Evolutionary conservation across 2,329 filamentous ascomycete genomes (phyloP), one percentile per base, ranked within the genome.

Genomic region (Xylariaceae sp.): DNA sequence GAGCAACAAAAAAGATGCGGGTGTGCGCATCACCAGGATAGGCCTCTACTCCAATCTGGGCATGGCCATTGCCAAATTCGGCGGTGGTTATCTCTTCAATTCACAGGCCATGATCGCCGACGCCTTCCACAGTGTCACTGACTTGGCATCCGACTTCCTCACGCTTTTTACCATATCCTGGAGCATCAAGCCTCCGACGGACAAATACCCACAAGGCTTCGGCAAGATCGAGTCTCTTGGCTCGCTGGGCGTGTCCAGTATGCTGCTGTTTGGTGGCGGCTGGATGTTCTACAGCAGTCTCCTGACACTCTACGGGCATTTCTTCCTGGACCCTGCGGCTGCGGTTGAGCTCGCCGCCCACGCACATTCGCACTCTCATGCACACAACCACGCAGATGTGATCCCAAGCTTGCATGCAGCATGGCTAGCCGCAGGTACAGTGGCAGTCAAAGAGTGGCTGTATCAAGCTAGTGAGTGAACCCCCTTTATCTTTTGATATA

Each of bases 151-250:
- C 46, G 94, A 99, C 68, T 80, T 99, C 60, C 83, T 96, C 68
- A 99, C 94, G 1, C 80, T 99, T 17, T 89, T 89, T 14, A 99
- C 94, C 10, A 91, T 99, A 42, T 92, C 91, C 17, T 96, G 89
- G 84, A 95, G 91, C 52, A 73, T 97, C 52, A 90, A 87, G 62
- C 86, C 89, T 6, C 90, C 94, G 0, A 89, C 88, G 11, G 80
- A 87, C 47, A 81, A 81, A 38, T 99, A 96, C 66, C 94, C 94
- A 2, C 83, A 85, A 62, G 94, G 94, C 1, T 99, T 95, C 66
- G 94, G 94, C 66, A 99, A 99, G 74, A 82, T 99, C n/a, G 94
- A 99, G 75, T 96, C 90, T 62, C 73, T 99, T 65, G 94, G 94
- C 17, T 94, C 90, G 18, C 74, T 99, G 51, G 94, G 92, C 14